Conservation (phyloP, 2,329 filamentous ascomycete species). For the Exophiala xenobiotica region DNA sequence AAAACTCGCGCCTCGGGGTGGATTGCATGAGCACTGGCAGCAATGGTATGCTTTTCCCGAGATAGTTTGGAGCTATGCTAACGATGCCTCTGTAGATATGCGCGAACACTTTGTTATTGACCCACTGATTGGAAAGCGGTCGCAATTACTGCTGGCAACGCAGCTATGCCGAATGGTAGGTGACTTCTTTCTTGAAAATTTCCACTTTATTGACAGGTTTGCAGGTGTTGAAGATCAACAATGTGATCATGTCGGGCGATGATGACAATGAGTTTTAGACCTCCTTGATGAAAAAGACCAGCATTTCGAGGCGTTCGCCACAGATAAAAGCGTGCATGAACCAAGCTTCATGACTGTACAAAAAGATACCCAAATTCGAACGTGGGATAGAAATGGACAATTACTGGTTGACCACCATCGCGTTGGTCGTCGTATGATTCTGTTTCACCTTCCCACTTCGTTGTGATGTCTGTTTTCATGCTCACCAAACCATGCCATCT, state of each 20-base stretch:
- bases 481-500: too few relatives aligned
- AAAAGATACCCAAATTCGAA: constrained; percentile 17
- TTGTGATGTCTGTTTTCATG: too few relatives aligned
- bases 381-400: constrained; percentile 16
- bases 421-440: background rate
- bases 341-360: constrained; percentile 11
- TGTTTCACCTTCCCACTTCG: too few relatives aligned
- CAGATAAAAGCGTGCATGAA: constrained; percentile 10
- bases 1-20: constrained; percentile 76
- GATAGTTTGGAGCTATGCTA: constrained; percentile 13
- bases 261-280: constrained; percentile 81
- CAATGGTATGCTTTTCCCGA: constrained; percentile 60
- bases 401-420: background rate
- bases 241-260: constrained; percentile 85
- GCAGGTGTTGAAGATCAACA: constrained; percentile 76
- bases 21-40: constrained; percentile 96
- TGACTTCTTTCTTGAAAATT: background rate
- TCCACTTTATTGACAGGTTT: background rate
- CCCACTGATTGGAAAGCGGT: constrained; percentile 94
- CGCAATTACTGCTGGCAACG: constrained; percentile 93
- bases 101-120: constrained; percentile 97
- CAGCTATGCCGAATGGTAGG: constrained; percentile 89
- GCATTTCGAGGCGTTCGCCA: constrained; percentile 9
- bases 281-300: constrained; percentile 1
- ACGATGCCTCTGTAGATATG: constrained; percentile 66